Percentiles rank a stretch among this genome's conserved stretches.
Conservation (phyloP, 169 alveolate genomes). For the Plasmodium coatneyi region DNA sequence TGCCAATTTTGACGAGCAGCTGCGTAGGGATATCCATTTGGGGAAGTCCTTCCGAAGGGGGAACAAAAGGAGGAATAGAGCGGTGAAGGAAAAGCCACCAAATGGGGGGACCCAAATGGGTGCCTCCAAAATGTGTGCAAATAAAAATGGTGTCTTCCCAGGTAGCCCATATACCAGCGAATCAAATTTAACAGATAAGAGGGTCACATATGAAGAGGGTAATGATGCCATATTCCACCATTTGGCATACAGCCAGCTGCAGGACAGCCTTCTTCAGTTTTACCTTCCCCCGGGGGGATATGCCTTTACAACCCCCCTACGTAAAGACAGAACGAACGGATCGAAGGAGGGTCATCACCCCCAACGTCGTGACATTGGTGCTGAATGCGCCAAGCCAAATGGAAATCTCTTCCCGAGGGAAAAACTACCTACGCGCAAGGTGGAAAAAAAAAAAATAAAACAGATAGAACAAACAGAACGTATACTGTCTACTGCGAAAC, state of each 20-base stretch:
- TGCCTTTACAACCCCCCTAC: not conserved
- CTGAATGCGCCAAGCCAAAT: not conserved
- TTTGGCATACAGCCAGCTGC: not conserved
- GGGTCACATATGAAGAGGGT: not conserved
- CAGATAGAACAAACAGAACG: no score
- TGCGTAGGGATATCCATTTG: constrained; percentile 26
- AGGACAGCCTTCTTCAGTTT: not conserved
- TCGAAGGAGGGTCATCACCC: not conserved
- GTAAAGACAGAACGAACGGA: not conserved
- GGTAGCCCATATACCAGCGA: not conserved
- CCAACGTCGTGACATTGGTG: not conserved
- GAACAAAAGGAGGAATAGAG: not conserved
- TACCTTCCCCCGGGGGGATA: not conserved
- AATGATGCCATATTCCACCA: not conserved
- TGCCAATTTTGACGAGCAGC: constrained; percentile 6
- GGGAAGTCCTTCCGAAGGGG: not conserved
- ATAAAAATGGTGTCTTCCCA: not conserved
- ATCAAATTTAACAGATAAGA: not conserved
- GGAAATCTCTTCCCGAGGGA: not conserved
- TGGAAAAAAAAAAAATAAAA: not conserved
- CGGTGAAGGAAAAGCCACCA: not conserved
- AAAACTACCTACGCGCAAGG: not conserved
- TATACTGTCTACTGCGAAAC: not conserved
- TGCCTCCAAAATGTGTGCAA: not conserved
- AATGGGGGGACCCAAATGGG: not conserved